Evolutionary conservation across 495 filamentous ascomycete genomes (phyloP).

Genomic region (Viridothelium virens): DNA sequence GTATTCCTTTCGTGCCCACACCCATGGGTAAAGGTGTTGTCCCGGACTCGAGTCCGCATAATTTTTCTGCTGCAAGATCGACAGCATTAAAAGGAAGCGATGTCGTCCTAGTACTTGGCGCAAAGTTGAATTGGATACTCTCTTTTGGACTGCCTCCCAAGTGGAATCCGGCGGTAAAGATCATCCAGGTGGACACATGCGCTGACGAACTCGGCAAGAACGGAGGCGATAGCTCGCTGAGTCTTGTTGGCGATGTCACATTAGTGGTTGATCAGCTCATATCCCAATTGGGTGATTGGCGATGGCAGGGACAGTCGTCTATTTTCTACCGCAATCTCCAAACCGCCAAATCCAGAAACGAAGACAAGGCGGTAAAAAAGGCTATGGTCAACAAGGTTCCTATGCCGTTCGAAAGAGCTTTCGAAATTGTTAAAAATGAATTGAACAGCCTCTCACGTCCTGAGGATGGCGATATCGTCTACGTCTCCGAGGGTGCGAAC

Average conservation of each 20-base stretch:
- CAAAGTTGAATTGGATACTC: constrained; percentile 57
- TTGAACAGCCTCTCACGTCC: constrained; percentile 38
- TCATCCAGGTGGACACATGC: constrained; percentile 55
- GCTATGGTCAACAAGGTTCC: constrained; percentile 34
- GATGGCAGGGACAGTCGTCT: constrained; percentile 36
- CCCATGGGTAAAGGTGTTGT: constrained; percentile 60
- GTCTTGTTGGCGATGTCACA: constrained; percentile 47
- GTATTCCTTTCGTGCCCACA: constrained; percentile 54
- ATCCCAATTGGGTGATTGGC: constrained; percentile 38
- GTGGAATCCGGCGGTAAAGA: constrained; percentile 46
- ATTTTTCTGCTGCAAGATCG: constrained; percentile 52
- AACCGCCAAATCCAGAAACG: constrained; percentile 45
- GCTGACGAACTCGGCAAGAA: constrained; percentile 51
- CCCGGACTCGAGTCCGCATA: constrained; percentile 49
- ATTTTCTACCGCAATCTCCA: constrained; percentile 33
- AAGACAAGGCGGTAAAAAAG: constrained; percentile 37
- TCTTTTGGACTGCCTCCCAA: constrained; percentile 54
- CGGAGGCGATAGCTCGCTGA: constrained; percentile 40
- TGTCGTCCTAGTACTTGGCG: constrained; percentile 54
- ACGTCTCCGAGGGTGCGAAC: constrained; percentile 60
- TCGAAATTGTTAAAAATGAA: constrained; percentile 47
- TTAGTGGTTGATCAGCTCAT: constrained; percentile 46
- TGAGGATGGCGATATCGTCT: constrained; percentile 48
- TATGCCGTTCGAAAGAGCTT: constrained; percentile 50
- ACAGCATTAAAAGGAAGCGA: constrained; percentile 51